Evolutionary conservation across 495 filamentous ascomycete species (phyloP).

Genomic region (Trichocladium uniseriatum): DNA sequence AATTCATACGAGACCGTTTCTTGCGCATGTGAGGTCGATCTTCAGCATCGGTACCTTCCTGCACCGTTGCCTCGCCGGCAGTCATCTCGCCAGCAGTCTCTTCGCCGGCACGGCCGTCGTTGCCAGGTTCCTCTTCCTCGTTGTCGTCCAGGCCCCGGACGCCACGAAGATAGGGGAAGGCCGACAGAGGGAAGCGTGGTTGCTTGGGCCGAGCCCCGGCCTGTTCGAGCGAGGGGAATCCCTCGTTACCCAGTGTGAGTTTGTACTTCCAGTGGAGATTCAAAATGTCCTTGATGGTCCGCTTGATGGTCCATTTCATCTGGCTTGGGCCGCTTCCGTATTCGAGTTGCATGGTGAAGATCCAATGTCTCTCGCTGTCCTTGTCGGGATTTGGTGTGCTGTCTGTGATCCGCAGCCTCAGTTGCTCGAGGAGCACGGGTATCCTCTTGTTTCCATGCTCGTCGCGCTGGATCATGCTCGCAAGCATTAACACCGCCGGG

Average conservation of each 20-base stretch:
- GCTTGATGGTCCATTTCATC: slow-evolving; percentile 94
- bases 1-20: slow-evolving; percentile 57
- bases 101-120: slow-evolving; percentile 38
- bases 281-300: slow-evolving; percentile 78
- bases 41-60: slow-evolving; percentile 35
- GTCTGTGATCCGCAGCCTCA: slow-evolving; percentile 79
- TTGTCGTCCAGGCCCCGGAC: slow-evolving; percentile 72
- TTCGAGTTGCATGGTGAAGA: slow-evolving; percentile 88
- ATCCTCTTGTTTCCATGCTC: slow-evolving; percentile 93
- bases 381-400: slow-evolving; percentile 53
- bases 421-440: slow-evolving; percentile 87
- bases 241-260: slow-evolving; percentile 68
- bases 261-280: slow-evolving; percentile 93
- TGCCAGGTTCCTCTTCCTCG: slow-evolving; percentile 65
- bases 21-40: slow-evolving; percentile 37
- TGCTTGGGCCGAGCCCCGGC: slow-evolving; percentile 53
- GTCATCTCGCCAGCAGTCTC: slow-evolving; percentile 41
- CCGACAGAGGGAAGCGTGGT: slow-evolving; percentile 78
- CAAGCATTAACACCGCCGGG: slow-evolving; percentile 84
- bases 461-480: slow-evolving; percentile 94
- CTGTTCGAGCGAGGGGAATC: slow-evolving; percentile 47
- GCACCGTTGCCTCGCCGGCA: slow-evolving; percentile 31
- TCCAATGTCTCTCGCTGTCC: slow-evolving; percentile 67
- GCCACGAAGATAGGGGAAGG: slow-evolving; percentile 84
- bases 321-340: slow-evolving; percentile 91